Conservation (phyloP, 805 yeast species). For the Saccharomycodes ludwigii region DNA sequence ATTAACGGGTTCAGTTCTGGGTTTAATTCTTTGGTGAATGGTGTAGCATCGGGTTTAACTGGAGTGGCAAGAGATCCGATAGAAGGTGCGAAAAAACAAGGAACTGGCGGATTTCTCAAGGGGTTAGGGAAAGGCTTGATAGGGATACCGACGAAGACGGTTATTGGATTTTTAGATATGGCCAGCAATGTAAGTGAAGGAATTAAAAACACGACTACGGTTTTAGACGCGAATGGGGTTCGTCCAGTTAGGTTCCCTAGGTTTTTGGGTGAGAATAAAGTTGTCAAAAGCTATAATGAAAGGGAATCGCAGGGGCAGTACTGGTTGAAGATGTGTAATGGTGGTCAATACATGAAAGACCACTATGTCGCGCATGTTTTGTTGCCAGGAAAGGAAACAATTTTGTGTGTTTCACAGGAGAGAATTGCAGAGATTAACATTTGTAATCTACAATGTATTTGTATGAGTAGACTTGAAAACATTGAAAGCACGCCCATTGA, state of each 20-base stretch:
- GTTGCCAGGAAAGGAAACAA: slow-evolving; percentile 7
- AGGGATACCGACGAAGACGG: slow-evolving; percentile 93
- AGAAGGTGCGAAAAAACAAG: slow-evolving; percentile 80
- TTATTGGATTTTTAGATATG: slow-evolving; percentile 85
- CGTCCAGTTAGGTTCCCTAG: slow-evolving; percentile 78
- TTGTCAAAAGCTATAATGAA: slow-evolving; percentile 62
- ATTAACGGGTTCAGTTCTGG: slow-evolving; percentile 75
- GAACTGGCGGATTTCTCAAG: slow-evolving; percentile 83
- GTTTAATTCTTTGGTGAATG: slow-evolving; percentile 79
- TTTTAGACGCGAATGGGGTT: slow-evolving; percentile 66
- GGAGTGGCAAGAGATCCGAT: slow-evolving; percentile 89
- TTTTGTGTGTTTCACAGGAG: slow-evolving; percentile 5
- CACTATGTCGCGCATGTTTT: slow-evolving; percentile 64
- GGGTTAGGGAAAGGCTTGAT: slow-evolving; percentile 93
- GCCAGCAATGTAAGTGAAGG: slow-evolving; percentile 93
- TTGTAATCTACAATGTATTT: slow-evolving; percentile 1
- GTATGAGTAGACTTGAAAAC: slow-evolving; percentile 4
- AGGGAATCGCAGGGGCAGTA: slow-evolving; percentile 90
- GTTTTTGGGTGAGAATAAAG: slow-evolving; percentile 53
- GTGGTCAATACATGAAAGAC: slow-evolving; percentile 65
- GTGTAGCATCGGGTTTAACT: slow-evolving; percentile 73
- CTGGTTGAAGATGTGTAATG: slow-evolving; percentile 76
- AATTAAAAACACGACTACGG: slow-evolving; percentile 82
- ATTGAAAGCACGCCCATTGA: slow-evolving; percentile 7
- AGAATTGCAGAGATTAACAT: slow-evolving; percentile 3